Percentiles rank a stretch among this genome's conserved stretches.
Evolutionary conservation across 257 asterid genomes (phyloP).

Genomic region (Forsythia viridissima): DNA sequence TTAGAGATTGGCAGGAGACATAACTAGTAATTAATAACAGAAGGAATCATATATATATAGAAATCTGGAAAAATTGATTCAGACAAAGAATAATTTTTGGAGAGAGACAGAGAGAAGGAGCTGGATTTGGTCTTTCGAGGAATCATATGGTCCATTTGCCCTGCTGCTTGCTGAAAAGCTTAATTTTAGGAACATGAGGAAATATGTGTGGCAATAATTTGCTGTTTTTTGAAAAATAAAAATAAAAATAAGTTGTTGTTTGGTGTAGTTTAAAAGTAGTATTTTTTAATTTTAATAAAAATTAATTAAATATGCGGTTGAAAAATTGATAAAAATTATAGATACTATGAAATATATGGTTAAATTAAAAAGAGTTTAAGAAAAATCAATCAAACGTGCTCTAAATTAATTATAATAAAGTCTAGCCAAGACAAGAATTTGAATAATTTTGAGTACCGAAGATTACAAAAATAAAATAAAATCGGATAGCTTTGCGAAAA

Average conservation of each 20-base stretch:
- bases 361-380: too few species aligned
- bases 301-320: too few species aligned
- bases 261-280: too few species aligned
- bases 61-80: slow-evolving; percentile 5
- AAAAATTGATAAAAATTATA: too few species aligned
- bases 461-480: not conserved
- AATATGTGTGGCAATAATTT: not conserved
- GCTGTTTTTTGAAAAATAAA: too few species aligned
- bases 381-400: too few species aligned
- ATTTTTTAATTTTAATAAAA: too few species aligned
- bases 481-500: not conserved
- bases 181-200: not conserved
- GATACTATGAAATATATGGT: too few species aligned
- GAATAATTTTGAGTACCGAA: not conserved
- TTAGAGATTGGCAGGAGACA: slow-evolving; percentile 28
- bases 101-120: not conserved
- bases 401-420: not conserved
- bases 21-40: slow-evolving; percentile 7
- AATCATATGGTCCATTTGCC: not conserved
- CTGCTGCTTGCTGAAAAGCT: slow-evolving; percentile 1
- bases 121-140: slow-evolving; percentile 11
- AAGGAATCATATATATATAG: slow-evolving; percentile 23
- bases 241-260: too few species aligned
- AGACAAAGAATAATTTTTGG: slow-evolving; percentile 21
- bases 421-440: not conserved